Evolutionary conservation across 768 basidiomycete species (phyloP), one percentile per base, ranked within the genome.

Genomic region (Lactarius indigo): DNA sequence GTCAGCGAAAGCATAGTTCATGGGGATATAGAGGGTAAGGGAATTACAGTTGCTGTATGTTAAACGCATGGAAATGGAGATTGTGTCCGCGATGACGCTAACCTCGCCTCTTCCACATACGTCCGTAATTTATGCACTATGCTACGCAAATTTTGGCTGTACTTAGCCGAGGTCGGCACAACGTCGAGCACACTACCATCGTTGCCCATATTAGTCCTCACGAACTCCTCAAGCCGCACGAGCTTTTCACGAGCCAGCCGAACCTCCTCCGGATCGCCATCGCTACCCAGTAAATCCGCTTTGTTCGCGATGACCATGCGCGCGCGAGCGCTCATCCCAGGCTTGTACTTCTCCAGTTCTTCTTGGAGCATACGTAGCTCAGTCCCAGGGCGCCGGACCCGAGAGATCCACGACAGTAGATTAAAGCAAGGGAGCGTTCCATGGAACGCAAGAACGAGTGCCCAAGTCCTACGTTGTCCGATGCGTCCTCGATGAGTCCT

Each of bases 391-490:
- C 26, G 83, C 82, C 1, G 86, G 81, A 1, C 81, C 79, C 3
- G 89, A 87, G 7, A 99, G 79, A 75, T 98, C 97, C 37, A 99
- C 90, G 60, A 98, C 94, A n/a, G 74, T 96, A 98, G 3, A 87
- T 91, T 7, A 98, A 85, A 8, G 91, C 92, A 35, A 88, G 86
- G 15, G 94, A 94, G 6, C 97, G 88, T 73, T 98, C 96, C 76
- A 98, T 92, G 1, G 93, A 89, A 15, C 94, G 87, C 33, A 99
- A 78, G 81, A 98, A 98, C 1, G 91, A 90, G 76, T 98, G 94
- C 0, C 96, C 97, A 2, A 98, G 84, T 4, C 96, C 97, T 58
- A 94, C 87, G 74, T 96, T 92, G 72, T 93, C 87, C 3, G 93
- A 91, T 3, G 95, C 92, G 17, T 84, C 82, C 10, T 86, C 84